Base-by-base conservation (phyloP, 495 filamentous ascomycete species). In the Pseudoneurospora amorphoporcata region DNA sequence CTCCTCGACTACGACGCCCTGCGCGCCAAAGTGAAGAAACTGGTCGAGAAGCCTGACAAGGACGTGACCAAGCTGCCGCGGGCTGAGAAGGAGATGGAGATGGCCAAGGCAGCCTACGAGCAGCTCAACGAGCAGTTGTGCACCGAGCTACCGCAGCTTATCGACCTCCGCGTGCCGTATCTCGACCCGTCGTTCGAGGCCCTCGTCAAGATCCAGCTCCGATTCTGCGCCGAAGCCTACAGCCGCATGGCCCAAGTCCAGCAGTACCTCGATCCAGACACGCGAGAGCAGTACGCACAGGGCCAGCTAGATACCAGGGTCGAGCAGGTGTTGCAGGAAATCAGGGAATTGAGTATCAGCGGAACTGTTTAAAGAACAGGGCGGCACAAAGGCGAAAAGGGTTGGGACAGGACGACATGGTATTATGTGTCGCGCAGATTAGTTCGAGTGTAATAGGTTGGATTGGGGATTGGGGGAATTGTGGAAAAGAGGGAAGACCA, bases 21-120 rank as follows among this genome's bases (percentile, higher is more conserved):
- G 83, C 92, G 95, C 65, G 92, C 94, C 68, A 95, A 94, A 79
- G 95, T 98, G 72, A 97, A 97, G 87, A 95, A 93, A 81, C 87
- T 99, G 6, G 93, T 92, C 74, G 96, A 99, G 83, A 98, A 98
- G 84, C 95, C 95, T 47, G 95, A 99, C 86, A 99, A 99, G 86
- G 95, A 99, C 79, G 92, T 91, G 29, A 92, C 92, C 37, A 98
- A 98, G 83, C 88, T 99, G 23, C 95, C 95, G 0, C 90, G 94
- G 65, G 91, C 94, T 3, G 95, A 99, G 82, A 94, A 95, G 80
- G 95, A 99, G 81, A 87, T 92, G 78, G 94, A 98, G 76, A 91
- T 97, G 84, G 93, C 95, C 71, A 95, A 92, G 82, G 90, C 90
- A 39, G 92, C 93, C 29, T 99, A 99, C 84, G 96, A 99, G 78